Evolutionary conservation across 441 rosid species (phyloP).

Genomic region (Mallotus repandus): DNA sequence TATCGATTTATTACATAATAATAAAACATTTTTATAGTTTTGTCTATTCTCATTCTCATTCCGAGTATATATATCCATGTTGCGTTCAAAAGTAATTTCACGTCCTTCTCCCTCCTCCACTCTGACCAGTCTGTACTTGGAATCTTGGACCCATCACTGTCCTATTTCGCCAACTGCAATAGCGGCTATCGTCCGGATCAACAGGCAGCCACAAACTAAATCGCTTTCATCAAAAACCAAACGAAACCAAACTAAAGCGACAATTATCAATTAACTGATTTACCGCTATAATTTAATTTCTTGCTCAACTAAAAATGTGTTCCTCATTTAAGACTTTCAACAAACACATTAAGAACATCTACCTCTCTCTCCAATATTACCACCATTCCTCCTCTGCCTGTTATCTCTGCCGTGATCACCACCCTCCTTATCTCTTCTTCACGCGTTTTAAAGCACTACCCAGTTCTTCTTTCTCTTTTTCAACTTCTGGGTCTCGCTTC

Average conservation of each 20-base stretch:
- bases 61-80: too few species aligned
- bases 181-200: not conserved
- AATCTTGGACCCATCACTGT: too few species aligned
- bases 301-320: conserved; percentile 17
- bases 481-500: not conserved
- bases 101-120: too few species aligned
- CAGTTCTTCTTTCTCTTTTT: not conserved
- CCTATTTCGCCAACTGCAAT: not conserved
- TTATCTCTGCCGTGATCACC: not conserved
- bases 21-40: too few species aligned
- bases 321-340: conserved; percentile 25
- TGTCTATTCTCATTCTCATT: too few species aligned
- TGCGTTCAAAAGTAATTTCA: too few species aligned
- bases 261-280: not conserved
- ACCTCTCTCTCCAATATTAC: not conserved
- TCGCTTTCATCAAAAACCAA: too few species aligned
- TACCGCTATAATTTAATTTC: too few species aligned
- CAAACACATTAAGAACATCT: conserved; percentile 1
- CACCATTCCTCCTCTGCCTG: not conserved
- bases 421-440: not conserved
- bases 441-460: not conserved
- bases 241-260: not conserved
- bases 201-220: too few species aligned
- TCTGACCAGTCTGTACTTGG: too few species aligned
- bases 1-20: too few species aligned